These are phyloP conservation scores for Salix brachista DNA, from an alignment of 345 rosid species.

Conservation along the genomic window DNA sequence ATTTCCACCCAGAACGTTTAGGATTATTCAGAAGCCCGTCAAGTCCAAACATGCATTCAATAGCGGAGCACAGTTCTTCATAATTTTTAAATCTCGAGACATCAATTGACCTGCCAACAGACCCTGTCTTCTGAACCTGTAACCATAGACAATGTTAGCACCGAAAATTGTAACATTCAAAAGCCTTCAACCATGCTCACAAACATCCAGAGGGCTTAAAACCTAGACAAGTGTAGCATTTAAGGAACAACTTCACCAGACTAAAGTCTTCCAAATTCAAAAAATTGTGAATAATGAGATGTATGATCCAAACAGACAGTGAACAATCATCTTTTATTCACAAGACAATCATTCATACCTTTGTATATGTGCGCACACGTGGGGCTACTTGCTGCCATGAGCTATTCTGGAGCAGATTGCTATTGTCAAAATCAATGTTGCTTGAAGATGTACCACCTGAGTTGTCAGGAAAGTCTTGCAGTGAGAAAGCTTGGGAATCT, in stretches of 20 bases:
- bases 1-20: slow-evolving; percentile 84
- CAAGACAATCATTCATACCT: slow-evolving; percentile 40
- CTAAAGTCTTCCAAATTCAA: background rate
- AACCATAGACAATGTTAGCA: slow-evolving; percentile 6
- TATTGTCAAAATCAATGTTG: slow-evolving; percentile 82
- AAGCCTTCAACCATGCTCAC: background rate
- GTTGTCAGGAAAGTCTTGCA: slow-evolving; percentile 71
- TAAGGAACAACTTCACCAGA: background rate
- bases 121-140: slow-evolving; percentile 96
- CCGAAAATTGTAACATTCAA: background rate
- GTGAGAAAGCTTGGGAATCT: slow-evolving; percentile 71
- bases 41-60: slow-evolving; percentile 92
- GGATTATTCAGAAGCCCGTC: slow-evolving; percentile 79
- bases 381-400: slow-evolving; percentile 73
- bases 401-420: slow-evolving; percentile 55
- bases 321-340: background rate
- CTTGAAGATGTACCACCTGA: slow-evolving; percentile 92
- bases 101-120: slow-evolving; percentile 94
- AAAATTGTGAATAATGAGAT: background rate
- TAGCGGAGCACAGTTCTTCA: slow-evolving; percentile 70
- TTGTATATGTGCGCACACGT: slow-evolving; percentile 83
- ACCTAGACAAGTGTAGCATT: background rate
- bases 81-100: slow-evolving; percentile 82
- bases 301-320: background rate
- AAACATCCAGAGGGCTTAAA: background rate